A percentile compares a stretch with the other conserved stretches of the same genome.
These are phyloP conservation scores for Exophiala aquamarina DNA, from an alignment of 2,329 filamentous ascomycete species.

Conservation along the genomic window DNA sequence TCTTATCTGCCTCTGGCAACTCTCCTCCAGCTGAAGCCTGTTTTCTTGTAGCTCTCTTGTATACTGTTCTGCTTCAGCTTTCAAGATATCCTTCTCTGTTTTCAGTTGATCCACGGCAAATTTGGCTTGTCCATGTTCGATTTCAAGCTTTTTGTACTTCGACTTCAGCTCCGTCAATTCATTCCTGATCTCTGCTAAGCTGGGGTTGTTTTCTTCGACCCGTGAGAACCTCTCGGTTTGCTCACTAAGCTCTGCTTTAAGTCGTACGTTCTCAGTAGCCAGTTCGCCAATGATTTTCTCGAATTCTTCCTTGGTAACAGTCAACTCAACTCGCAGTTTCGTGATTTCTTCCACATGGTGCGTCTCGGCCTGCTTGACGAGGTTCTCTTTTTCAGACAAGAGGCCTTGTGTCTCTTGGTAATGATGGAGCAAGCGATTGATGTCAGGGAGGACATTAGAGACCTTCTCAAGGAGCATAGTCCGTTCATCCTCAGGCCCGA, in stretches of 20 bases:
- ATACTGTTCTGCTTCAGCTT: conserved; percentile 36
- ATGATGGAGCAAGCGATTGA: conserved; percentile 43
- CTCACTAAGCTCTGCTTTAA: conserved; percentile 20
- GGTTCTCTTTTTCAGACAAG: conserved; percentile 49
- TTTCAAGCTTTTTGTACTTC: conserved; percentile 30
- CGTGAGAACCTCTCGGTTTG: conserved; percentile 11
- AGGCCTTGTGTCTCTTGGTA: conserved; percentile 54
- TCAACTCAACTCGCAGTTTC: conserved; percentile 51
- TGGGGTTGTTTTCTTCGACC: conserved; percentile 33
- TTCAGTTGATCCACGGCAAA: conserved; percentile 41
- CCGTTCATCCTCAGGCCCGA: conserved; percentile 20
- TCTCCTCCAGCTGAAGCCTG: conserved; percentile 27
- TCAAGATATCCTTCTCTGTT: conserved; percentile 36
- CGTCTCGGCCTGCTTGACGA: conserved; percentile 48
- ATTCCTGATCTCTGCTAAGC: conserved; percentile 35
- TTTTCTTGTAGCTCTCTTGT: conserved; percentile 36
- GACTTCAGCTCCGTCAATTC: conserved; percentile 38
- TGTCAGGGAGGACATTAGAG: conserved; percentile 47
- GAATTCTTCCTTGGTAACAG: conserved; percentile 46
- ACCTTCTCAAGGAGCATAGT: conserved; percentile 35
- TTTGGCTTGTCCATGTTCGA: conserved; percentile 34
- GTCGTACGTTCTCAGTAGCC: conserved; percentile 17
- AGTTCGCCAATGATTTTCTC: conserved; percentile 31
- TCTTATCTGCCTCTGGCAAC: conserved; percentile 6
- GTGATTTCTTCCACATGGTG: conserved; percentile 50